Evolutionary conservation across 2,329 filamentous ascomycete genomes (phyloP).

Genomic region (Pseudocercospora fijiensis): DNA sequence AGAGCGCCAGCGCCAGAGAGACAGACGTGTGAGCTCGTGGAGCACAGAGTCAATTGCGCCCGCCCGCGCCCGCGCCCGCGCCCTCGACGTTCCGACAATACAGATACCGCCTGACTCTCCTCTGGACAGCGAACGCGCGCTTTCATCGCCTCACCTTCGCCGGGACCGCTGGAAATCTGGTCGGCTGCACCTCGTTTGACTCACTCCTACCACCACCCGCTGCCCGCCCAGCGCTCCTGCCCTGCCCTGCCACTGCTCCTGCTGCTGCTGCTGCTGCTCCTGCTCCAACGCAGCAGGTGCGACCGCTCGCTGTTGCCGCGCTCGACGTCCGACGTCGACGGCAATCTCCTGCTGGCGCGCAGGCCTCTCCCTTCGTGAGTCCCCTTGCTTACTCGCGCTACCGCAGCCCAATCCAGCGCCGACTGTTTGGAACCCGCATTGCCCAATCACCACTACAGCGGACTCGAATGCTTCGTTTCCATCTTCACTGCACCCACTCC

Average conservation of each 20-base stretch:
- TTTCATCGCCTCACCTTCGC: too few relatives aligned
- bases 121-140: neutral
- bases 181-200: neutral
- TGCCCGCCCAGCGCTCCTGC: neutral
- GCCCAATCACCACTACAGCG: conserved; percentile 19
- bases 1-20: neutral
- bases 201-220: neutral
- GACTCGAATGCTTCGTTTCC: conserved; percentile 13
- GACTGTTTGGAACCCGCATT: conserved; percentile 8
- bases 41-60: neutral
- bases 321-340: neutral
- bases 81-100: neutral
- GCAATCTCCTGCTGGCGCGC: conserved; percentile 10
- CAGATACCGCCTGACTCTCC: neutral
- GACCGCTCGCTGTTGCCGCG: neutral
- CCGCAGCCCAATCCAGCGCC: conserved; percentile 13
- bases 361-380: conserved; percentile 9
- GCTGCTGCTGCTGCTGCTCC: neutral
- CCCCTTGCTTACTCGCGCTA: conserved; percentile 13
- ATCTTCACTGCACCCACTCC: conserved; percentile 8
- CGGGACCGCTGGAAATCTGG: neutral
- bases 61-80: too few relatives aligned
- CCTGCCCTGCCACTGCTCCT: neutral
- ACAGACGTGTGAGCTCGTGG: neutral
- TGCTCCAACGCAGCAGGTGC: neutral